Percentiles rank a stretch among this genome's conserved stretches.
Conservation (phyloP, 2,329 filamentous ascomycete species). For the Lasiodiplodia gonubiensis region DNA sequence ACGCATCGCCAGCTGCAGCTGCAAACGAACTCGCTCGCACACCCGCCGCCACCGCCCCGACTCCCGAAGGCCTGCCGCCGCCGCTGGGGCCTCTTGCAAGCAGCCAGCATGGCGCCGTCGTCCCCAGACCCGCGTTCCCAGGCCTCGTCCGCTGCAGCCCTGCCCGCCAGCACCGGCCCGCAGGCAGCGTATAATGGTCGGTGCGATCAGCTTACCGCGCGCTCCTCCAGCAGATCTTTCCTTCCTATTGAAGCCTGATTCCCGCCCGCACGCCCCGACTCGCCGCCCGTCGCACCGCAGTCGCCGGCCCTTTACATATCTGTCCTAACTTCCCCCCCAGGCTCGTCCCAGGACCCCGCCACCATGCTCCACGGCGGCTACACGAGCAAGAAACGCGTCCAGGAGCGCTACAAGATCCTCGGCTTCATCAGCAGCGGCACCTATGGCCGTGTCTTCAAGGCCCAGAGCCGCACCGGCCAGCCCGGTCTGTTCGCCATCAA, state of each 20-base stretch:
- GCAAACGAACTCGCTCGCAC: conserved; percentile 19
- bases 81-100: background rate
- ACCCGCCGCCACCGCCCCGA: conserved; percentile 13
- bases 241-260: conserved; percentile 6
- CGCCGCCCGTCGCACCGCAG: conserved; percentile 22
- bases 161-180: conserved; percentile 38
- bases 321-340: conserved; percentile 22
- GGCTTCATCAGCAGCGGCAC: conserved; percentile 98
- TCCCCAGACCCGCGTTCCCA: conserved; percentile 14
- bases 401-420: conserved; percentile 93
- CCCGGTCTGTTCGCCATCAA: conserved; percentile 95
- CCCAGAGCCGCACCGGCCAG: conserved; percentile 74
- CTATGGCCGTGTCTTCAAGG: conserved; percentile 98
- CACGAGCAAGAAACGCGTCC: conserved; percentile 80
- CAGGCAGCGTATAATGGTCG: conserved; percentile 50
- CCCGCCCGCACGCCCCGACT: conserved; percentile 4
- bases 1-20: conserved; percentile 11
- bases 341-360: conserved; percentile 28
- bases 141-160: conserved; percentile 37
- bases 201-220: conserved; percentile 32
- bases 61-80: conserved; percentile 10
- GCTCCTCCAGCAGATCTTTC: conserved; percentile 21
- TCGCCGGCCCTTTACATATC: conserved; percentile 7
- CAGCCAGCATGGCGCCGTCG: conserved; percentile 5
- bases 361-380: conserved; percentile 57